phyloP scores from a whole-genome alignment of 148 eudicot species.

The Amaranthus hypochondriacus region DNA sequence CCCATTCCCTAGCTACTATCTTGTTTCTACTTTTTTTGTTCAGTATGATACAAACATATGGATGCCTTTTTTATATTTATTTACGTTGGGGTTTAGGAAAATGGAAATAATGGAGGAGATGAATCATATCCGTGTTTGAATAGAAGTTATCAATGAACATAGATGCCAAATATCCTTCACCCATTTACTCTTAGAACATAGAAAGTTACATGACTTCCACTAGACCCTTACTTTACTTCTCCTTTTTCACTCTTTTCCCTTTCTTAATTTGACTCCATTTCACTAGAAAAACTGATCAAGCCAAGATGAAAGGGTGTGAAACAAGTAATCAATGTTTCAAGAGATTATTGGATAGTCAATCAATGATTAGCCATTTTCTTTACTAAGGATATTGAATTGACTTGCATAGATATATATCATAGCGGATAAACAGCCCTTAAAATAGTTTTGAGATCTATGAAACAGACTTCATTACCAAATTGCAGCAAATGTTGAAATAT shows the following conservation, averaged over 20 bases:
- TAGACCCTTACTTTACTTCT: not conserved
- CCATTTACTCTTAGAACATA: not conserved
- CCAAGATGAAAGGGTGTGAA: not conserved
- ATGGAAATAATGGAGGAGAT: not conserved
- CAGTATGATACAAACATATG: not conserved
- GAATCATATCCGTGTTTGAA: not conserved
- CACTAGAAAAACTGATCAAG: not conserved
- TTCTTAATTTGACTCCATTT: not conserved
- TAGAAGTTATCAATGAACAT: not conserved
- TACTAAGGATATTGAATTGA: not conserved
- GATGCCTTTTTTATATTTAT: not conserved
- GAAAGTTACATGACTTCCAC: not conserved
- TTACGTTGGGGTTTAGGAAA: not conserved
- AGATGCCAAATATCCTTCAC: not conserved
- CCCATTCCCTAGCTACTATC: not conserved
- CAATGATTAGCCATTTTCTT: not conserved
- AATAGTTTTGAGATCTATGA: not conserved
- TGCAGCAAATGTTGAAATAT: not conserved
- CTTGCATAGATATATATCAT: not conserved
- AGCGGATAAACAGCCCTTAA: not conserved
- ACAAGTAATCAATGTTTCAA: not conserved
- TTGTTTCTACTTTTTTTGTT: not conserved
- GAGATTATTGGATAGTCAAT: not conserved
- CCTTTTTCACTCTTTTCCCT: not conserved
- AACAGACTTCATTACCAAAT: slow-evolving; percentile 8